Percentiles rank a stretch among this genome's conserved stretches.
Conservation (phyloP, 495 filamentous ascomycete species). For the Xylaria curta region DNA sequence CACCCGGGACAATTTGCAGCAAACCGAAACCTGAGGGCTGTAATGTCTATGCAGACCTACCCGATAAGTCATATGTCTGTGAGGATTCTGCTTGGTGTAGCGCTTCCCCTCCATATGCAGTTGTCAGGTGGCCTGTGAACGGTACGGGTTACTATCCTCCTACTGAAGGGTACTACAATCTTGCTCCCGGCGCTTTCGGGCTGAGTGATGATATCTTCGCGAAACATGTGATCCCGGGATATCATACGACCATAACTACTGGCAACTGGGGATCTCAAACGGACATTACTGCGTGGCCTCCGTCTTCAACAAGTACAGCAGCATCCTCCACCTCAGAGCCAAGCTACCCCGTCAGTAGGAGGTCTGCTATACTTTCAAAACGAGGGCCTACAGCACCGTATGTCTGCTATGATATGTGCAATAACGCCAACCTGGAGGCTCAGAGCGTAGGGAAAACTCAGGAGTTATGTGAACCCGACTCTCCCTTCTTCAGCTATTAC, state of each 20-base stretch:
- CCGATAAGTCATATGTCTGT: slow-evolving; percentile 61
- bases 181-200: slow-evolving; percentile 68
- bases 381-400: slow-evolving; percentile 48
- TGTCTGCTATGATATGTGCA: slow-evolving; percentile 62
- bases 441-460: slow-evolving; percentile 53
- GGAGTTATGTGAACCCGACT: slow-evolving; percentile 51
- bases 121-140: slow-evolving; percentile 51
- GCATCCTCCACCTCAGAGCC: slow-evolving; percentile 17
- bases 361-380: slow-evolving; percentile 35
- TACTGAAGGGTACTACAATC: slow-evolving; percentile 65
- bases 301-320: slow-evolving; percentile 28
- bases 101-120: slow-evolving; percentile 46
- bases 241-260: slow-evolving; percentile 44
- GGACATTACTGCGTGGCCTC: slow-evolving; percentile 46
- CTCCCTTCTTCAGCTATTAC: slow-evolving; percentile 48
- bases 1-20: slow-evolving; percentile 66
- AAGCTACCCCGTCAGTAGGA: slow-evolving; percentile 9
- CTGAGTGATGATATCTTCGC: slow-evolving; percentile 67
- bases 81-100: slow-evolving; percentile 58
- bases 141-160: slow-evolving; percentile 58
- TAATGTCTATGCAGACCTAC: slow-evolving; percentile 60
- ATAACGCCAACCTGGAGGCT: slow-evolving; percentile 55
- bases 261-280: slow-evolving; percentile 57
- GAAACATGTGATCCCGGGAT: slow-evolving; percentile 26
- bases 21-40: slow-evolving; percentile 56